Conservation (phyloP, 2,329 filamentous ascomycete species). For the Colletotrichum lini region DNA sequence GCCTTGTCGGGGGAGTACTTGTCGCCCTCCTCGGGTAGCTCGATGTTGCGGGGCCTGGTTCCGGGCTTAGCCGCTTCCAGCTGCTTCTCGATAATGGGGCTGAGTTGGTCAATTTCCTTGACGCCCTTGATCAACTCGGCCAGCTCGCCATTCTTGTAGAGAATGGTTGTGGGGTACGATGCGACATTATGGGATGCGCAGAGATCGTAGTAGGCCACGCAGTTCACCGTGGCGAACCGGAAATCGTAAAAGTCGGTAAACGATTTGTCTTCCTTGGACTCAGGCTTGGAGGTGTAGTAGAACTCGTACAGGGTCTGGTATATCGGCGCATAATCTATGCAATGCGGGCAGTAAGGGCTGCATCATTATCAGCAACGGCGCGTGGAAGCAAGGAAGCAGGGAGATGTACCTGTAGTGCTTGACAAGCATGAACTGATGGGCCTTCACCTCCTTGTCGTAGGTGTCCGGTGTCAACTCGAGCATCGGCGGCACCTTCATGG, state of each 20-base stretch:
- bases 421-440: conserved; percentile 67
- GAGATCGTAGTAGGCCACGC: conserved; percentile 84
- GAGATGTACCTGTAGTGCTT: conserved; percentile 76
- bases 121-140: conserved; percentile 75
- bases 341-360: conserved; percentile 79
- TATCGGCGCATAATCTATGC: conserved; percentile 82
- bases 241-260: conserved; percentile 92
- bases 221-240: conserved; percentile 89
- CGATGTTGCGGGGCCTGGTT: conserved; percentile 77
- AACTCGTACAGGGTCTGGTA: conserved; percentile 96
- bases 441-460: conserved; percentile 70
- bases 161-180: conserved; percentile 81
- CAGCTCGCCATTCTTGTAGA: conserved; percentile 85
- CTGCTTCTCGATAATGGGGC: conserved; percentile 79
- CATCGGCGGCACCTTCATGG: conserved; percentile 75
- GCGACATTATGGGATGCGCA: conserved; percentile 78
- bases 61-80: conserved; percentile 86
- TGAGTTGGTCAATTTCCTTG: conserved; percentile 77
- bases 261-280: conserved; percentile 66
- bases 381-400: conserved; percentile 24
- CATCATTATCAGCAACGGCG: conserved; percentile 24
- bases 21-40: conserved; percentile 80
- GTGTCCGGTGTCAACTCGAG: conserved; percentile 71
- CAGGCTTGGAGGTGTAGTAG: conserved; percentile 87
- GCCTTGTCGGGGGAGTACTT: conserved; percentile 56